Base-by-base conservation (phyloP, 306 rosid genomes). In the Hippophae rhamnoides region DNA sequence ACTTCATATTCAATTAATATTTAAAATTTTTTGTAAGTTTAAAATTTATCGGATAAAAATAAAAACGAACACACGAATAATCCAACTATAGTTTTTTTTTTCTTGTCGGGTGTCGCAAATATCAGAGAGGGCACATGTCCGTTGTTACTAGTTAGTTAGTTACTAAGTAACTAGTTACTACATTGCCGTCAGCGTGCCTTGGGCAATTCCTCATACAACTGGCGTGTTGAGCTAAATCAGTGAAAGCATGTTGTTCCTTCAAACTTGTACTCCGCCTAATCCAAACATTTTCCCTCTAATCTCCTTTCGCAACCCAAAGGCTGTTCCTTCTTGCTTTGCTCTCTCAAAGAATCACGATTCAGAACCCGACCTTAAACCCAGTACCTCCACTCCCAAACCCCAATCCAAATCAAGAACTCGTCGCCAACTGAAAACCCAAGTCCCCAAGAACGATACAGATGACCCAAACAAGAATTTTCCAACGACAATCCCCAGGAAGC, bases 401-500 rank as follows among this genome's bases (percentile, higher is more conserved):
- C 61, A 62, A 69, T 73, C 56, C 5, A 74, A 72, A 62, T 52
- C 69, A 1, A 73, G 65, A 63, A 56, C 41, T 13, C 43, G 6
- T 43, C 52, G 58, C 58, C 66, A 31, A 31, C 38, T 40, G 51
- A 72, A 65, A 68, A 61, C 62, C 13, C 59, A 40, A 52, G 62
- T 13, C 42, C 46, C 71, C 42, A 27, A 55, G 54, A 70, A 63
- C 3, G 63, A 38, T 38, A 72, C 43, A 64, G 58, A 69, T 55
- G 63, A 57, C 38, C 58, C 70, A 7, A 66, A 61, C 2, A 52
- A 51, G 68, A 25, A 5, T 11, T 75, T 72, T 57, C 93, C 89
- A 2, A 26, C 61, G 25, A 75, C 61, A 3, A 79, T 80, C 47
- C 88, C 95, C 2, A 82, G 81, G 74, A 88, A 85, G 82, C 84